Base-by-base conservation (phyloP, 768 basidiomycete species). In the Termitomyces sp. region DNA sequence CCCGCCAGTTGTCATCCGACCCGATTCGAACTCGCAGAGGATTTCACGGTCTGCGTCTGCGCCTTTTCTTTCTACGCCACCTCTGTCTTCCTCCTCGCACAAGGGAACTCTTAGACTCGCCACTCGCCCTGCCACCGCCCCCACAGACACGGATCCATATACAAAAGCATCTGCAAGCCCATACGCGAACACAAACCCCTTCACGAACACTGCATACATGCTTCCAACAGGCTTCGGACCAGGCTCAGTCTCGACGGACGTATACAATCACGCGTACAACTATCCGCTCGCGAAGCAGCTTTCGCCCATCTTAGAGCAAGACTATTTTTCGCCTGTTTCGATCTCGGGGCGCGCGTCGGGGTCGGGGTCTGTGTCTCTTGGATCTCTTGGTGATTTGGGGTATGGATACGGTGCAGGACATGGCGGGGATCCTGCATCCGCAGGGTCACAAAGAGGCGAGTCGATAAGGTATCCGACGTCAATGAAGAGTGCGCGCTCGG, bases 261-360 rank as follows among this genome's bases (percentile, higher is more conserved):
- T 74, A 1, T 76, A 72, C 62, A 70, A 65, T 6, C 60, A 69
- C 47, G 73, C 73, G 4, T 73, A 75, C 49, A 68, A 68, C 56
- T 75, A 76, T 51, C 75, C 76, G 2, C 58, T 56, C 77, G 74
- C 71, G 26, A 77, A 76, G 66, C 85, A 79, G 46, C 77, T 88
- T 38, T 86, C 86, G 1, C 86, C 87, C 0, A 87, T 88, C 42
- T 77, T 76, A 9, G 87, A 88, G 69, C 80, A 80, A 61, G 83
- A 86, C 54, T 86, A 86, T 63, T 65, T 83, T 55, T 83, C 84
- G 35, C 70, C 73, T 53, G 69, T 53, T 44, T 74, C 71, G 53
- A 68, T 51, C 8, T 46, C 45, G 2, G 8, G 1, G 14, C 24
- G 44, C 6, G 44, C 24, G 24, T 35, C 49, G 22, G 33, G 33